Conservation (phyloP, 1,139 yeast species). For the Saccharomyces hybrid region DNA sequence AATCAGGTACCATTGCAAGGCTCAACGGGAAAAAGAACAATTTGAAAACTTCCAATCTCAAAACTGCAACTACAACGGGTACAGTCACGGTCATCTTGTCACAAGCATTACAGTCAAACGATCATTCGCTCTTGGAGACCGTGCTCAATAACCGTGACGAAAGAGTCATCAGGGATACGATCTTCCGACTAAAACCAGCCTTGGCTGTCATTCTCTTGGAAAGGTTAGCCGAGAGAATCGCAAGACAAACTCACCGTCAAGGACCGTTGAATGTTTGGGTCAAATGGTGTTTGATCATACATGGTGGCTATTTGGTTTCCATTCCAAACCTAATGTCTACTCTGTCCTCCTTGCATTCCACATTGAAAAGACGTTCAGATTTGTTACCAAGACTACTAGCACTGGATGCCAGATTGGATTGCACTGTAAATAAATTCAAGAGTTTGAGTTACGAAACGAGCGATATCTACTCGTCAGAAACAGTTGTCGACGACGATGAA, state of each 20-base stretch:
- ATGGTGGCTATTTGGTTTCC: conserved; percentile 70
- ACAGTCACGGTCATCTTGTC: conserved; percentile 59
- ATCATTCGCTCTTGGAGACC: conserved; percentile 65
- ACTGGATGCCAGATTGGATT: conserved; percentile 71
- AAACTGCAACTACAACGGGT: conserved; percentile 41
- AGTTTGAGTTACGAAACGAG: conserved; percentile 7
- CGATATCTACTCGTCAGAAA: not conserved
- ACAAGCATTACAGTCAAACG: conserved; percentile 67
- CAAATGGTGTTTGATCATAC: conserved; percentile 84
- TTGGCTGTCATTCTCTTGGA: conserved; percentile 72
- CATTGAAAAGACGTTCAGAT: conserved; percentile 64
- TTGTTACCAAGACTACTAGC: conserved; percentile 74
- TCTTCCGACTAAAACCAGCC: conserved; percentile 59
- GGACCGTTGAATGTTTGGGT: conserved; percentile 81
- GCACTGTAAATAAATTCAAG: conserved; percentile 62
- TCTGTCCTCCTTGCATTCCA: conserved; percentile 69
- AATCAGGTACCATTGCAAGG: conserved; percentile 14
- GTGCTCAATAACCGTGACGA: conserved; percentile 75
- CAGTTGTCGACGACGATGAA: conserved; percentile 27
- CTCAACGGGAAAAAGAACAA: conserved; percentile 12
- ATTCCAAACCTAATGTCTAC: conserved; percentile 63
- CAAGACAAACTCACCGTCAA: conserved; percentile 55
- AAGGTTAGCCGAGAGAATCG: conserved; percentile 74
- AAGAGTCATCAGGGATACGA: conserved; percentile 61
- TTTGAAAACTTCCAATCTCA: conserved; percentile 7